Evolutionary conservation across 2,329 filamentous ascomycete species (phyloP), one percentile per base, ranked within the genome.

Genomic region (Fusarium sp.): DNA sequence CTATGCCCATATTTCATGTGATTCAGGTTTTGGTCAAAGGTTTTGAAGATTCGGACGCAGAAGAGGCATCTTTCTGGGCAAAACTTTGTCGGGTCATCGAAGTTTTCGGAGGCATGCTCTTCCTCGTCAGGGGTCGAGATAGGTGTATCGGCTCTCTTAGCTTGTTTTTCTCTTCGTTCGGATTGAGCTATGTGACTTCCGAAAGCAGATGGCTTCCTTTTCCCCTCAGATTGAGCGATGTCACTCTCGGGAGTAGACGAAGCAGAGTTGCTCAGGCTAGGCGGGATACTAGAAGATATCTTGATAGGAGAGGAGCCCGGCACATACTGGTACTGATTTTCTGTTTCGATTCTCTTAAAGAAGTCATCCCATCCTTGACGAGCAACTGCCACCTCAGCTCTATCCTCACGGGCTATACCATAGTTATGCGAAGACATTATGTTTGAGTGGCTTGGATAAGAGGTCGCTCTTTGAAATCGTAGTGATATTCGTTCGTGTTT

Each of bases 1-100:
- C 84, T 80, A 71, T 89, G 87, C 5, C 76, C 59, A 27, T 79
- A 79, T 40, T 79, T 80, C 87, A 89, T 89, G 75, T 89, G 86
- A 3, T 59, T 49, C 9, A 85, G 49, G 59, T 80, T 86, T 5
- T 76, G 69, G 7, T 79, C 69, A 5, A 86, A 78, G 12, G 24
- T 30, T 15, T 14, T 16, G 14, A 15, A 57, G 6, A 1, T 30
- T 4, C 46, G 52, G 3, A 38, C 20, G 38, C 58, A 68, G 40
- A 68, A 63, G 15, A 68, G 45, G 10, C 63, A 68, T 3, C 18
- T 38, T 5, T 45, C 24, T 8, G 30, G 18, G 7, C 16, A 4
- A 9, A 67, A 57, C 22, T 53, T 43, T n/a, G 12, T 18, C 8
- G 11, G 34, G 8, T 49, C 42, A 6, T 62, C 30, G 10, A 29